Base-by-base conservation (phyloP, 1,139 yeast species). In the Pneumocystis sp. region DNA sequence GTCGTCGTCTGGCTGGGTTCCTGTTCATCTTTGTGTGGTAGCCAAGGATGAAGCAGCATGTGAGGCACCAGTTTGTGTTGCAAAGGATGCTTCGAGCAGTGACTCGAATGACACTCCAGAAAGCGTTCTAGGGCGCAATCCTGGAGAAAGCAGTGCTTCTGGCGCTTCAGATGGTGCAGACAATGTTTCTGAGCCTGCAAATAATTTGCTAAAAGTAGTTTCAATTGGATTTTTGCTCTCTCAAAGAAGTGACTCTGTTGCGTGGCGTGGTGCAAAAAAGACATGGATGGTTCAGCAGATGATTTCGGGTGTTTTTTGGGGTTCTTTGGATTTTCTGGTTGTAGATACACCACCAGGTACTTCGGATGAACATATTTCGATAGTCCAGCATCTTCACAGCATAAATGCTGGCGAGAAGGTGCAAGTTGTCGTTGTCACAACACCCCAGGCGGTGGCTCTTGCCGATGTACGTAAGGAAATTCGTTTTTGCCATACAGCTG, bases 261-360 rank as follows among this genome's bases (percentile, higher is more conserved):
- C 93, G 8, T 95, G 99, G 99, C 80, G 97, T 72, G 99, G 99
- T 0, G 98, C 99, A 1, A 90, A 91, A 75, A 95, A 95, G 74
- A 91, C 97, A 0, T 96, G 97, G 31, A 93, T 95, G 97, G 88
- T 95, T 61, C 82, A 93, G 66, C 99, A 95, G 75, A 91, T 95
- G 73, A 79, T 95, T 61, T 83, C 84, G 68, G 97, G 93, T 74
- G 96, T 93, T 0, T 83, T 83, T 25, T 95, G 98, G 98, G 96
- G 90, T 0, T 81, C 81, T 21, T 73, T 79, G 62, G 97, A 91
- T 74, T 95, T 89, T 73, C 76, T 95, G 66, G 77, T 95, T 61
- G 91, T 95, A 8, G 99, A 95, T 73, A 93, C 99, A 0, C 99
- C 99, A 0, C 99, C 99, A 0, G 99, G 99, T 0, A 59, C 45